A percentile compares a stretch with the other conserved stretches of the same genome.
phyloP scores from a whole-genome alignment of 164 flowering plant species.

The Brasenia schreberi region DNA sequence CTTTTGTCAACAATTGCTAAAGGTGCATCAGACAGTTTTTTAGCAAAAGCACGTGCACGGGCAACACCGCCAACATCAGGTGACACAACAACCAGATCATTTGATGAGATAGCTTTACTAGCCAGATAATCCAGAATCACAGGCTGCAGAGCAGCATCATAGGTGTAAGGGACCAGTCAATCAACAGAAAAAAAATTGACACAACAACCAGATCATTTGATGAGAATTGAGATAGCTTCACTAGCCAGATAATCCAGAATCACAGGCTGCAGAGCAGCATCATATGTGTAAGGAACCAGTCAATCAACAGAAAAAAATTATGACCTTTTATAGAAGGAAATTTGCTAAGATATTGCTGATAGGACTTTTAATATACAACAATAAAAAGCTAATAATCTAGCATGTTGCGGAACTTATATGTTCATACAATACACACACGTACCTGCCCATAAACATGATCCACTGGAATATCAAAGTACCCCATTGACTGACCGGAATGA shows the following conservation, averaged over 20 bases:
- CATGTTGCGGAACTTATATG: neutral
- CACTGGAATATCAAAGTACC: slow-evolving; percentile 97
- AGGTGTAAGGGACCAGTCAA: slow-evolving; percentile 4
- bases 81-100: slow-evolving; percentile 95
- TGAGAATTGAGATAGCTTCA: slow-evolving; percentile 62
- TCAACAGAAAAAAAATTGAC: neutral
- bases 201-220: slow-evolving; percentile 80
- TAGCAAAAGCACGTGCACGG: slow-evolving; percentile 97
- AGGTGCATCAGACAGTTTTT: slow-evolving; percentile 96
- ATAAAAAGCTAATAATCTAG: too few relatives aligned
- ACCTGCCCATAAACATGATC: slow-evolving; percentile 97
- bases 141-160: slow-evolving; percentile 32
- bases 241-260: slow-evolving; percentile 96
- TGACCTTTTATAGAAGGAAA: neutral
- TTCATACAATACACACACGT: slow-evolving; percentile 1
- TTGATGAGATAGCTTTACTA: slow-evolving; percentile 70
- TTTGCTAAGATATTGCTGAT: neutral
- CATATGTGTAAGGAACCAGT: slow-evolving; percentile 6
- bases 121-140: slow-evolving; percentile 97
- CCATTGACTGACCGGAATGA: slow-evolving; percentile 99
- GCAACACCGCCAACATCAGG: slow-evolving; percentile 99
- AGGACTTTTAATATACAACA: too few relatives aligned
- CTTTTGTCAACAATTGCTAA: slow-evolving; percentile 97
- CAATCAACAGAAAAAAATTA: neutral
- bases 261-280: slow-evolving; percentile 46